A percentile compares a stretch with the other conserved stretches of the same genome.
Evolutionary conservation across 257 asterid species (phyloP).

Genomic region (Plectranthus barbatus): DNA sequence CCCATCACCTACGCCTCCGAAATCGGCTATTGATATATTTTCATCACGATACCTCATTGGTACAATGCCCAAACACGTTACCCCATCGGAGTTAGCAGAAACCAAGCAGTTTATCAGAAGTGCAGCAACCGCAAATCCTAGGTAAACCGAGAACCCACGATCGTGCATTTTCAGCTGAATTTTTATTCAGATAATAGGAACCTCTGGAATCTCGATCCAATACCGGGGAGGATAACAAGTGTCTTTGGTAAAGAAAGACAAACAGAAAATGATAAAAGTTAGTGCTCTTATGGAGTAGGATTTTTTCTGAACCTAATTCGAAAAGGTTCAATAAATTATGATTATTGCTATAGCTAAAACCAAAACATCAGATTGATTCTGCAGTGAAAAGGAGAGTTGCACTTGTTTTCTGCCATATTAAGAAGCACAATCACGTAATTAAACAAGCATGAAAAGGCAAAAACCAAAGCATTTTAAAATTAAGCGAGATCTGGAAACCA

Average conservation of each 20-base stretch:
- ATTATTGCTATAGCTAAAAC: background rate
- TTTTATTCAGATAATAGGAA: background rate
- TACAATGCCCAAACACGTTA: constrained; percentile 75
- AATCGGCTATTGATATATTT: constrained; percentile 59
- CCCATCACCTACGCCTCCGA: too few relatives aligned
- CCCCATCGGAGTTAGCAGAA: constrained; percentile 32
- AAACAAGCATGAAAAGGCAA: background rate
- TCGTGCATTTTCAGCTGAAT: constrained; percentile 29
- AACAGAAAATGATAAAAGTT: constrained; percentile 10
- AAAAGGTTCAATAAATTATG: background rate
- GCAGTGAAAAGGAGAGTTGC: background rate
- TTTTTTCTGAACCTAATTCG: background rate
- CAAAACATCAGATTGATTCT: background rate
- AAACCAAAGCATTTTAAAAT: background rate
- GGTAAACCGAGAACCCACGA: constrained; percentile 1
- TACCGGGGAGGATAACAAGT: background rate
- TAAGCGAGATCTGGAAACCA: constrained; percentile 20
- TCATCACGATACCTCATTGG: constrained; percentile 54
- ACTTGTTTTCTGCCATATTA: constrained; percentile 1
- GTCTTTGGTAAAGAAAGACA: constrained; percentile 15
- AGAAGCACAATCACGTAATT: background rate
- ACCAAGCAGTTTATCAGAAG: constrained; percentile 23
- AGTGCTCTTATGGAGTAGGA: background rate
- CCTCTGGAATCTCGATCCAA: background rate
- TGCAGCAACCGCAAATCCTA: constrained; percentile 18